Percentiles rank a stretch among this genome's conserved stretches.
Evolutionary conservation across 805 yeast species (phyloP).

Genomic region (Ogataea parapolymorpha): DNA sequence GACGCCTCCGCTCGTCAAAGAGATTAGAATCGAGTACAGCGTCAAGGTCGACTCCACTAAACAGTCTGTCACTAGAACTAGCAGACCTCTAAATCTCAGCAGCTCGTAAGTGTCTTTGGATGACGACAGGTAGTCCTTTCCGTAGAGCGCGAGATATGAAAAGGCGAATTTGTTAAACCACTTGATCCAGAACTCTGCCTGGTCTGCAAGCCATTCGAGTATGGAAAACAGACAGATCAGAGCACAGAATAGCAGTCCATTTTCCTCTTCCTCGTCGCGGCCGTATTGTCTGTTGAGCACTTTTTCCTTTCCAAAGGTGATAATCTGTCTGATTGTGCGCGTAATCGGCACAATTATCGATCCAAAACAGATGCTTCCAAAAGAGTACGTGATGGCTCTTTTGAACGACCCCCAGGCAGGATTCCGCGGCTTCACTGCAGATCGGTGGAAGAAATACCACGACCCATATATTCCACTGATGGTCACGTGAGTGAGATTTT

Average conservation of each 20-base stretch:
- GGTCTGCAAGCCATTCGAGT: slow-evolving; percentile 60
- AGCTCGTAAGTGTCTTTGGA: slow-evolving; percentile 82
- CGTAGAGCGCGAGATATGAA: slow-evolving; percentile 83
- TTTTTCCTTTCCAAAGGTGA: slow-evolving; percentile 47
- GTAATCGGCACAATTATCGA: slow-evolving; percentile 69
- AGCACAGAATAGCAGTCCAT: slow-evolving; percentile 54
- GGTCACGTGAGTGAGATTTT: slow-evolving; percentile 75
- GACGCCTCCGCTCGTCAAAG: slow-evolving; percentile 36
- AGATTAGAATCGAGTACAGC: slow-evolving; percentile 71
- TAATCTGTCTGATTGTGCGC: slow-evolving; percentile 56
- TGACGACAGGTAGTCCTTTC: slow-evolving; percentile 68
- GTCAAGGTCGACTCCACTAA: slow-evolving; percentile 74
- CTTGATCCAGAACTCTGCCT: slow-evolving; percentile 44
- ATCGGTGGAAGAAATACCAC: slow-evolving; percentile 70
- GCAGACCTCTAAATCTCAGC: slow-evolving; percentile 74
- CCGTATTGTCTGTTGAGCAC: slow-evolving; percentile 26
- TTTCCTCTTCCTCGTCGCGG: slow-evolving; percentile 46
- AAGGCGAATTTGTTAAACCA: slow-evolving; percentile 91
- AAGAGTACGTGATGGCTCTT: slow-evolving; percentile 78
- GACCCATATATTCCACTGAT: slow-evolving; percentile 84
- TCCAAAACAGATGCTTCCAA: slow-evolving; percentile 89
- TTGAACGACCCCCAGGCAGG: slow-evolving; percentile 78
- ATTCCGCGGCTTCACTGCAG: slow-evolving; percentile 61
- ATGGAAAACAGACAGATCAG: slow-evolving; percentile 42
- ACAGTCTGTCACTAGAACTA: slow-evolving; percentile 81